phyloP scores from a whole-genome alignment of 2,329 filamentous ascomycete species.

The Colletotrichum caudatum region DNA sequence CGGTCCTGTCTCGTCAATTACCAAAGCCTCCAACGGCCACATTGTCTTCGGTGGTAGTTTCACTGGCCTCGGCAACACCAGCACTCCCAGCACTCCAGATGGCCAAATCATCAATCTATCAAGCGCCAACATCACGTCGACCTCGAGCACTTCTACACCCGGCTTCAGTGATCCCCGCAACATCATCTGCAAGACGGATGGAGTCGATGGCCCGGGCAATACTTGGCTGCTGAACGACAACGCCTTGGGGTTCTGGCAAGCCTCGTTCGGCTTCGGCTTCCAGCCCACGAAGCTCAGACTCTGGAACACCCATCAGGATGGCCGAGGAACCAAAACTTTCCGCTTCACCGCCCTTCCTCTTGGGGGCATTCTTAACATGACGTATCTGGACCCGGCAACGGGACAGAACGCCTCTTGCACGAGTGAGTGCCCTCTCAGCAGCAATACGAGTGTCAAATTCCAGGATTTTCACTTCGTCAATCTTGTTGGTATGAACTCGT shows the following conservation, averaged over 20 bases:
- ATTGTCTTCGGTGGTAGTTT: slow-evolving; percentile 95
- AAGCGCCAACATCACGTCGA: slow-evolving; percentile 78
- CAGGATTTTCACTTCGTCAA: slow-evolving; percentile 97
- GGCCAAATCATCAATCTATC: slow-evolving; percentile 86
- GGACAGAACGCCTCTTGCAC: slow-evolving; percentile 80
- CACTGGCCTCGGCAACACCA: slow-evolving; percentile 86
- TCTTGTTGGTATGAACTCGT: slow-evolving; percentile 85
- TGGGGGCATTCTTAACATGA: slow-evolving; percentile 95
- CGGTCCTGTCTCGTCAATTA: slow-evolving; percentile 88
- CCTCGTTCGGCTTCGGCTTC: slow-evolving; percentile 85
- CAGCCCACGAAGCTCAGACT: slow-evolving; percentile 87
- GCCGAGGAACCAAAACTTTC: slow-evolving; percentile 88
- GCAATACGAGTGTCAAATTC: slow-evolving; percentile 72
- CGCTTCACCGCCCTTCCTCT: slow-evolving; percentile 87
- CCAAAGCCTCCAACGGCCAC: slow-evolving; percentile 81
- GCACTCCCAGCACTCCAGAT: slow-evolving; percentile 73
- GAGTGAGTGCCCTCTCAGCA: slow-evolving; percentile 84
- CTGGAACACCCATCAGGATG: slow-evolving; percentile 87
- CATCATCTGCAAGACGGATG: slow-evolving; percentile 82
- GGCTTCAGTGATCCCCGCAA: slow-evolving; percentile 82
- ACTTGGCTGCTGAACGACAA: slow-evolving; percentile 87
- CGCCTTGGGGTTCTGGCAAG: slow-evolving; percentile 84
- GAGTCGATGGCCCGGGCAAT: slow-evolving; percentile 75
- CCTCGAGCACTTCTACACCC: slow-evolving; percentile 68
- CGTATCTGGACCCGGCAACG: slow-evolving; percentile 82